These are phyloP conservation scores for Ceriops zippeliana DNA, from an alignment of 345 rosid species.

Conservation along the genomic window DNA sequence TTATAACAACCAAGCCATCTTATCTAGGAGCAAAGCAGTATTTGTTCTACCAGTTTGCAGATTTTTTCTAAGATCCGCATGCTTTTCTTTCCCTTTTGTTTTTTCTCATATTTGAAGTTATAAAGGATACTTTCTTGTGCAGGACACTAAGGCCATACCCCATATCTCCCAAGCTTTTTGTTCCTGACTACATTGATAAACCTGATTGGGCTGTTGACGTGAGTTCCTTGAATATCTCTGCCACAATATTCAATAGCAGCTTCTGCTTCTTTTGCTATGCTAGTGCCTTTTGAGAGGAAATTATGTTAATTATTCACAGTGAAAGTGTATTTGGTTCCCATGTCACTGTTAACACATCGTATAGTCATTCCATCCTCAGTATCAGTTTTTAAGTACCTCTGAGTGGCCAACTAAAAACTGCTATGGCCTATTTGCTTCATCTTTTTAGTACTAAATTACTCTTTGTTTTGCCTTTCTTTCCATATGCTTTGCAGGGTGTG, in stretches of 20 bases:
- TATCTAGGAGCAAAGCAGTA: not conserved
- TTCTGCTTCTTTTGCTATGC: not conserved
- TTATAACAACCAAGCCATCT: not conserved
- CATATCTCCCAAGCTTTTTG: conserved; percentile 52
- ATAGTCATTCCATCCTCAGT: not conserved
- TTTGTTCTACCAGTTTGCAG: not conserved
- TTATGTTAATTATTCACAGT: not conserved
- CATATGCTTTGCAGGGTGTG: conserved; percentile 49
- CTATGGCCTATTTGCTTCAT: not conserved
- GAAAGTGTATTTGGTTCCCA: not conserved
- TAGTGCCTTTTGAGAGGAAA: not conserved
- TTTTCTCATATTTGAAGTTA: not conserved
- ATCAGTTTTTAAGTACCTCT: not conserved
- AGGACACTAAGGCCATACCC: conserved; percentile 81
- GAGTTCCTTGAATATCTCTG: conserved; percentile 21
- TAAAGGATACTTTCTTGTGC: conserved; percentile 21
- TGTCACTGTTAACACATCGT: not conserved
- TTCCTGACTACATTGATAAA: conserved; percentile 61
- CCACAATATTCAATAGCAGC: not conserved
- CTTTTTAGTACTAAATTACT: not conserved
- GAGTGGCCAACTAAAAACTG: not conserved
- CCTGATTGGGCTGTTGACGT: conserved; percentile 98
- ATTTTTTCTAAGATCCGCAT: not conserved
- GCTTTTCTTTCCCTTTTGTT: not conserved
- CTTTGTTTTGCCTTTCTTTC: not conserved